These are phyloP conservation scores for Pestalotiopsis sp. DNA, from an alignment of 2,329 filamentous ascomycete genomes.

Conservation along the genomic window DNA sequence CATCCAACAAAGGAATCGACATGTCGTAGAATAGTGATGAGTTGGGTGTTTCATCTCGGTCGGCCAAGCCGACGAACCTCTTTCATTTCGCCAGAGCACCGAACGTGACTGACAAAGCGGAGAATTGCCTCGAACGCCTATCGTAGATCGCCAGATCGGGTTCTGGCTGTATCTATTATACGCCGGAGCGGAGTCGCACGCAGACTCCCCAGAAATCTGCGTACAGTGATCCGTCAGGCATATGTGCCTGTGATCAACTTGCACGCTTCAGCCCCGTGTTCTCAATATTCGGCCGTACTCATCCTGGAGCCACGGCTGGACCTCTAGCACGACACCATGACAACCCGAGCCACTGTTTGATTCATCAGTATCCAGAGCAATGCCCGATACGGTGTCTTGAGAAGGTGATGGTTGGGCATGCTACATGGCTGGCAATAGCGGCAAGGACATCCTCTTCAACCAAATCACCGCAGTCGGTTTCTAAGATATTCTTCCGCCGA, in stretches of 20 bases:
- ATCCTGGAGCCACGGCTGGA: neutral
- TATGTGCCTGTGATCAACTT: no score
- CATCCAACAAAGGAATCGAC: neutral
- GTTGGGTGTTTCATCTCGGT: neutral
- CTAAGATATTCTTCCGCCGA: no score
- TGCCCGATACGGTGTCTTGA: neutral
- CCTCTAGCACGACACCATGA: neutral
- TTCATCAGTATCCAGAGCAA: neutral
- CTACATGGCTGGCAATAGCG: no score
- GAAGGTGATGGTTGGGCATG: neutral
- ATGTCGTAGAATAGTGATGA: neutral
- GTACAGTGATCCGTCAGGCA: no score
- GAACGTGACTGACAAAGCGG: neutral
- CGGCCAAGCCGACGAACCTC: neutral
- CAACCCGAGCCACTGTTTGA: neutral
- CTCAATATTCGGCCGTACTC: neutral
- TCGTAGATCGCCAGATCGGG: no score
- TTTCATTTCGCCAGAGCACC: neutral
- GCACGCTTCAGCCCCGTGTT: no score
- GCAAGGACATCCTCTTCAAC: neutral
- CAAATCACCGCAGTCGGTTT: no score
- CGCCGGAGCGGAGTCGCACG: no score
- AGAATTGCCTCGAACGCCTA: neutral
- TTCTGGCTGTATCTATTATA: no score
- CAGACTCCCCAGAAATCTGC: no score